These are phyloP conservation scores for Detonula confervacea DNA, from an alignment of 352 stramenopile genomes.

Conservation along the genomic window DNA sequence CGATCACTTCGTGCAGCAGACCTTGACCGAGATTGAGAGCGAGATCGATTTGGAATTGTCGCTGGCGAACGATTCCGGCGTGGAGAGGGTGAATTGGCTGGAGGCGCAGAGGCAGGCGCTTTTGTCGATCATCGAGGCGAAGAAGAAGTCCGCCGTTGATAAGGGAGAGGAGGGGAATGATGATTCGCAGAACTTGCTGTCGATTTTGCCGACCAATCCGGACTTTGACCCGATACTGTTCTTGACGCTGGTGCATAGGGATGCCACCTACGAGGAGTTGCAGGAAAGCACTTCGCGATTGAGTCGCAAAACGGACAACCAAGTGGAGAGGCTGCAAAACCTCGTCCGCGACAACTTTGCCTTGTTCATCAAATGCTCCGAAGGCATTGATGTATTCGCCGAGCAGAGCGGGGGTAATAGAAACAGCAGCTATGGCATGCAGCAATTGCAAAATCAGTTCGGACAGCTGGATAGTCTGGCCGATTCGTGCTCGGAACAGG, in stretches of 20 bases:
- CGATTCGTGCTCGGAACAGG: conserved; percentile 72
- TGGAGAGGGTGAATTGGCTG: conserved; percentile 58
- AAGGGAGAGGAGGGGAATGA: conserved; percentile 10
- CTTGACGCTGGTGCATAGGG: conserved; percentile 80
- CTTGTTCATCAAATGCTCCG: conserved; percentile 83
- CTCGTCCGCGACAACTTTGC: conserved; percentile 85
- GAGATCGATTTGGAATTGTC: conserved; percentile 43
- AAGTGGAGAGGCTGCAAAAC: conserved; percentile 79
- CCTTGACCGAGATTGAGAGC: conserved; percentile 64
- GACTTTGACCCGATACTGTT: conserved; percentile 85
- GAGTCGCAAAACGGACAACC: conserved; percentile 82
- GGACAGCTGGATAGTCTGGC: conserved; percentile 73
- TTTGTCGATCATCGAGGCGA: conserved; percentile 60
- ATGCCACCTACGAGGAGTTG: conserved; percentile 75
- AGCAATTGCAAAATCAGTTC: conserved; percentile 66
- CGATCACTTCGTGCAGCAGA: conserved; percentile 66
- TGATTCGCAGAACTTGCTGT: conserved; percentile 27
- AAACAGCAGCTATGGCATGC: conserved; percentile 13
- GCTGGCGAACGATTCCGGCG: conserved; percentile 39
- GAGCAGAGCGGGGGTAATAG: conserved; percentile 37
- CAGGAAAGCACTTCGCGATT: conserved; percentile 74
- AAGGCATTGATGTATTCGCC: conserved; percentile 84
- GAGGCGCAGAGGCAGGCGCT: conserved; percentile 75
- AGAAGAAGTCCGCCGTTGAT: conserved; percentile 32
- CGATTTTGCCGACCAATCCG: conserved; percentile 69